These are phyloP conservation scores for Fusarium humuli DNA, from an alignment of 2,329 filamentous ascomycete species.

Conservation along the genomic window DNA sequence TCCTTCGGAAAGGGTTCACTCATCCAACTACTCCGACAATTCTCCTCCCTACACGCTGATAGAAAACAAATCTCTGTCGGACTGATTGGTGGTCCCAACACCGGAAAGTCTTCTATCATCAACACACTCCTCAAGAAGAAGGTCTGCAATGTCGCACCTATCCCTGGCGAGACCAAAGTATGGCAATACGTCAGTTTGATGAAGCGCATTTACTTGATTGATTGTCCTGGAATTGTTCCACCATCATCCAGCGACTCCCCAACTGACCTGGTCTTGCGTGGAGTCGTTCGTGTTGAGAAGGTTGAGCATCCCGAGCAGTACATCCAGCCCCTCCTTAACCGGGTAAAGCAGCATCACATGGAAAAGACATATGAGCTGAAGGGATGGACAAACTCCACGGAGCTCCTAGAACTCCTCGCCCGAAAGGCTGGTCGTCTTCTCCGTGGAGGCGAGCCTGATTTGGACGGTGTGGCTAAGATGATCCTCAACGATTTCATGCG, in stretches of 20 bases:
- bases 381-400: constrained; percentile 79
- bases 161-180: constrained; percentile 96
- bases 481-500: constrained; percentile 95
- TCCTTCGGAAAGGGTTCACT: constrained; percentile 96
- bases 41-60: constrained; percentile 87
- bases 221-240: constrained; percentile 96
- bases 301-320: constrained; percentile 98
- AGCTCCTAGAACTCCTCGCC: constrained; percentile 88
- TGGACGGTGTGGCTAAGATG: constrained; percentile 96
- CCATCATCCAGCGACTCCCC: constrained; percentile 86
- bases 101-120: constrained; percentile 96
- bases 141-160: constrained; percentile 91
- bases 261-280: constrained; percentile 87
- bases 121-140: constrained; percentile 96
- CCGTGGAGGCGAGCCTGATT: constrained; percentile 92
- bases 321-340: constrained; percentile 82
- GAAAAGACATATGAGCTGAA: constrained; percentile 93
- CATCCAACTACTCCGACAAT: constrained; percentile 92
- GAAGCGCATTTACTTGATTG: constrained; percentile 90
- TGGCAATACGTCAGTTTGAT: constrained; percentile 98
- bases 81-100: constrained; percentile 83
- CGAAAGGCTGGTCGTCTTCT: constrained; percentile 87
- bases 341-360: constrained; percentile 87
- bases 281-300: constrained; percentile 94
- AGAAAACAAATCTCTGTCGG: constrained; percentile 96